phyloP scores from a whole-genome alignment of 202 grass and related monocot species.

The Tripidium arundinaceum region DNA sequence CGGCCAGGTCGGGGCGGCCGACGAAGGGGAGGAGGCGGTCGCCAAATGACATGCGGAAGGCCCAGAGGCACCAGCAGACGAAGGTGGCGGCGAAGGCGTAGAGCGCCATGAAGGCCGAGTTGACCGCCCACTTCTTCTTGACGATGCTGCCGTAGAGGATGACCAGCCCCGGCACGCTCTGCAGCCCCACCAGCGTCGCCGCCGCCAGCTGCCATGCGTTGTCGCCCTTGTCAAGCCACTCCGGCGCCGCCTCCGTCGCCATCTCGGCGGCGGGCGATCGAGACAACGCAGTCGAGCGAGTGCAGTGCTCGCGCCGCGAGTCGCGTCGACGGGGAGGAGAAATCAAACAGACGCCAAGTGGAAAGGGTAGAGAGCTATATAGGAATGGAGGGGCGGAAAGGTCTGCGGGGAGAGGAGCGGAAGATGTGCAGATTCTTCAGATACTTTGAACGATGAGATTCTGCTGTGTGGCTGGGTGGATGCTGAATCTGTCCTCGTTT shows the following conservation, averaged over 20 bases:
- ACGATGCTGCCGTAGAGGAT: constrained; percentile 77
- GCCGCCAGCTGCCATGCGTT: constrained; percentile 74
- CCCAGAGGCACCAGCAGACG: constrained; percentile 63
- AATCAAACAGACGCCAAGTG: neutral
- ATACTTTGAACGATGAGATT: neutral
- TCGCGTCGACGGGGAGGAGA: neutral
- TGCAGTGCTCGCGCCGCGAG: neutral
- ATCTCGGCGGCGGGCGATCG: constrained; percentile 22
- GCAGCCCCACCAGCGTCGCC: constrained; percentile 64
- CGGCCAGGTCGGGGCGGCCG: constrained; percentile 55
- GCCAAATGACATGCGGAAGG: constrained; percentile 81
- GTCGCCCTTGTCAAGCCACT: constrained; percentile 72
- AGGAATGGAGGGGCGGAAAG: neutral
- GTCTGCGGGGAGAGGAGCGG: constrained; percentile 17
- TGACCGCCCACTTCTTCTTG: constrained; percentile 83
- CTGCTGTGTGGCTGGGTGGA: constrained; percentile 1
- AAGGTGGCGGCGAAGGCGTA: constrained; percentile 66
- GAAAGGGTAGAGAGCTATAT: constrained; percentile 9
- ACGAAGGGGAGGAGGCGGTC: constrained; percentile 50
- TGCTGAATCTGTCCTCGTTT: constrained; percentile 30
- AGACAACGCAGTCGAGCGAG: neutral
- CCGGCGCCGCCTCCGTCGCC: constrained; percentile 52
- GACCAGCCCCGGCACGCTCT: constrained; percentile 66
- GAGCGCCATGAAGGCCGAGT: constrained; percentile 82
- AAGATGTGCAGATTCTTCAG: constrained; percentile 23